Base-by-base conservation (phyloP, 1,284 basidiomycete genomes). In the Leccinum insigne region DNA sequence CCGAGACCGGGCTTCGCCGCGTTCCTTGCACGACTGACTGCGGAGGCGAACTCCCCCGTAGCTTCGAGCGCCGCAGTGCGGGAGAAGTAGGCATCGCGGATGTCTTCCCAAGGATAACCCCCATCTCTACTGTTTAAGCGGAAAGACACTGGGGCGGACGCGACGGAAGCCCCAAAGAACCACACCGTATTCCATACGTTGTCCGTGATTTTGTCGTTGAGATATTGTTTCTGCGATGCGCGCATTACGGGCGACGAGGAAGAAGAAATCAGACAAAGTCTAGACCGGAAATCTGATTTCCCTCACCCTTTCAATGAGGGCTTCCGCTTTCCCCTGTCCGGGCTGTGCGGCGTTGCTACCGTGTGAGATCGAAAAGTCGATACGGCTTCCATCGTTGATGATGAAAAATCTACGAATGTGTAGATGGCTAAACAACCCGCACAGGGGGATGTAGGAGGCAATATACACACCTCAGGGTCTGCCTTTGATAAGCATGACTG, bases 11-110 rank as follows among this genome's bases (percentile, higher is more conserved):
- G 80, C 40, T 81, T 78, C 5, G 23, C 23, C 5, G 23, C 23
- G 32, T 78, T 80, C 59, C 82, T 76, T 16, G 82, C 83, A 29
- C 81, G 76, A 54, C 80, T 76, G 16, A 85, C 73, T 10, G 83
- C 83, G 10, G 80, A 80, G 14, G 79, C 84, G 64, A 91, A 91
- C 71, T 13, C 5, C 11, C 18, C 18, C 18, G 49, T 42, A 42
- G 16, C 29, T 29, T 29, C 29, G 7, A 29, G 29, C 14, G 40
- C 40, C 40, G 40, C 40, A 16, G 40, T 16, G 14, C n/a, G 9
- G n/a, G 44, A 47, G 44, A 47, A 47, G 44, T 47, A 47, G 10
- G 44, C 44, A 47, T 47, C 44, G n/a, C 44, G 44, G 5, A 47
- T 47, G 44, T 18, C 44, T n/a, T 47, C 44, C 44, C 44, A 47